Evolutionary conservation across 208 protist genomes (phyloP).

Genomic region (Trypanosoma grayi): DNA sequence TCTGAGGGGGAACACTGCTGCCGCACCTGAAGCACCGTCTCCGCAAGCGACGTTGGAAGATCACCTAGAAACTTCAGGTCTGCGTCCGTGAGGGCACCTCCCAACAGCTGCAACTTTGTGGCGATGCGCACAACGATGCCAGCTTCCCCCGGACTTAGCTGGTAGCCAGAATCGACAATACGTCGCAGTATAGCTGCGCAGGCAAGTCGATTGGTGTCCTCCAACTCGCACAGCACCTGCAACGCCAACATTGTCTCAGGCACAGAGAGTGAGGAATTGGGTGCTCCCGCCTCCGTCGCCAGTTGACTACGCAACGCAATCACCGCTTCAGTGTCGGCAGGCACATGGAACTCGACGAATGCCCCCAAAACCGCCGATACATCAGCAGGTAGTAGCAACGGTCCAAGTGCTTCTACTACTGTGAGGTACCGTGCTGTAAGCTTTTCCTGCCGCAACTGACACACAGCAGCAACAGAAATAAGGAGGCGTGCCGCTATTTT

Average conservation of each 20-base stretch:
- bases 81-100: background rate
- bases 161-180: slow-evolving; percentile 17
- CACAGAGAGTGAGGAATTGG: slow-evolving; percentile 18
- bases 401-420: slow-evolving; percentile 33
- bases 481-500: slow-evolving; percentile 41
- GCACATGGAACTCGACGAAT: slow-evolving; percentile 18
- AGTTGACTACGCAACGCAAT: slow-evolving; percentile 12
- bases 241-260: slow-evolving; percentile 18
- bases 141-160: slow-evolving; percentile 20
- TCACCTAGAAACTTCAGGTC: slow-evolving; percentile 26
- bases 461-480: slow-evolving; percentile 39
- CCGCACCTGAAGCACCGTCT: slow-evolving; percentile 35
- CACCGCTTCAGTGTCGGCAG: slow-evolving; percentile 10
- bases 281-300: slow-evolving; percentile 6
- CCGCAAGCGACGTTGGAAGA: slow-evolving; percentile 33
- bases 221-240: slow-evolving; percentile 21
- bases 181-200: slow-evolving; percentile 21
- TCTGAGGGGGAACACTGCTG: slow-evolving; percentile 40
- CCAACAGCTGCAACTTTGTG: slow-evolving; percentile 12
- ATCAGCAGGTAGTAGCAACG: slow-evolving; percentile 31
- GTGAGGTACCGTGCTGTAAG: slow-evolving; percentile 41
- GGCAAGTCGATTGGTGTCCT: slow-evolving; percentile 2
- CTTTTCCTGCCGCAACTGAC: slow-evolving; percentile 38
- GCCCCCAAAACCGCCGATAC: slow-evolving; percentile 17
- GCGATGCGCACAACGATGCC: slow-evolving; percentile 29